Evolutionary conservation across 1,139 yeast species (phyloP).

Genomic region (Geotrichum histeridarum): DNA sequence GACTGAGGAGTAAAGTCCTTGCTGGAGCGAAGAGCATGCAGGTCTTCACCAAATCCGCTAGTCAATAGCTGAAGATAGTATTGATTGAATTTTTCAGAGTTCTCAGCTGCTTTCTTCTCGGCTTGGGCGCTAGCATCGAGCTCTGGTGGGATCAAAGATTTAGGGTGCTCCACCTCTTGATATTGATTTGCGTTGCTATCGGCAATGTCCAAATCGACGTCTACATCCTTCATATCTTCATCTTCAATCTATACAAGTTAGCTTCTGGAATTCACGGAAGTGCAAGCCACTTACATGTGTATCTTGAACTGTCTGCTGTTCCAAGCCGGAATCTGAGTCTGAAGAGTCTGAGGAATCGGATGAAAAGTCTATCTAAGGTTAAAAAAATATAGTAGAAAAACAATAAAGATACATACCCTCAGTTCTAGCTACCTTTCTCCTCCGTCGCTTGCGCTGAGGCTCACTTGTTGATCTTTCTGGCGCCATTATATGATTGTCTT

Average conservation of each 20-base stretch:
- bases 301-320: slow-evolving; percentile 4
- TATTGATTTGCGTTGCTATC: background rate
- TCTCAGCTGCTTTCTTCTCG: slow-evolving; percentile 17
- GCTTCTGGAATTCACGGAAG: background rate
- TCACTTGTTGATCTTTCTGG: slow-evolving; percentile 16
- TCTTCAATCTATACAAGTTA: slow-evolving; percentile 1
- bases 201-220: slow-evolving; percentile 11
- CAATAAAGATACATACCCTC: slow-evolving; percentile 28
- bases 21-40: slow-evolving; percentile 37
- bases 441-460: slow-evolving; percentile 26
- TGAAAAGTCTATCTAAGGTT: slow-evolving; percentile 27
- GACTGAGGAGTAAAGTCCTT: slow-evolving; percentile 38
- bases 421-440: slow-evolving; percentile 35
- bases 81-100: slow-evolving; percentile 32
- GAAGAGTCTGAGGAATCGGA: slow-evolving; percentile 28
- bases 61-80: slow-evolving; percentile 36
- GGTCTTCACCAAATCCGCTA: slow-evolving; percentile 37
- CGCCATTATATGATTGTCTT: slow-evolving; percentile 12
- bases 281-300: background rate
- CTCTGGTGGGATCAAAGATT: slow-evolving; percentile 12
- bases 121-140: slow-evolving; percentile 11
- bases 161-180: slow-evolving; percentile 15
- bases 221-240: slow-evolving; percentile 14
- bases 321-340: slow-evolving; percentile 22
- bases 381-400: background rate